Percentiles rank a stretch among this genome's conserved stretches.
Evolutionary conservation across 768 basidiomycete species (phyloP).

Genomic region (Crassisporium funariophilum): DNA sequence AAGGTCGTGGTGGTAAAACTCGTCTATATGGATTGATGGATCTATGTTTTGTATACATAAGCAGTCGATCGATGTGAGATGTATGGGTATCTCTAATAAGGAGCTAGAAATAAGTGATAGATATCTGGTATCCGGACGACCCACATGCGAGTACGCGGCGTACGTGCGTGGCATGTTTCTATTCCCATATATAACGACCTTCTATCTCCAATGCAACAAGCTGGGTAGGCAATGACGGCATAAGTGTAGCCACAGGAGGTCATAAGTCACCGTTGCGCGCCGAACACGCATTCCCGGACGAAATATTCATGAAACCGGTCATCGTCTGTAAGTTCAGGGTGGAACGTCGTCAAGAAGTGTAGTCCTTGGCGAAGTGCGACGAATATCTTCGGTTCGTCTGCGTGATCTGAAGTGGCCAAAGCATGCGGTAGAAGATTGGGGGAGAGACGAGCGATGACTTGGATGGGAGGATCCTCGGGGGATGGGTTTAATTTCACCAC

Average conservation of each 20-base stretch:
- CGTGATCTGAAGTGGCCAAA: conserved; percentile 46
- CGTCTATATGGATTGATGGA: too few species aligned
- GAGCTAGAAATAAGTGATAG: conserved; percentile 6
- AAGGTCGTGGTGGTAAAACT: too few species aligned
- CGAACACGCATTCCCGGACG: conserved; percentile 68
- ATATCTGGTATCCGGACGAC: conserved; percentile 3
- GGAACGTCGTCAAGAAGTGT: conserved; percentile 88
- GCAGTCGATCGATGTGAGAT: too few species aligned
- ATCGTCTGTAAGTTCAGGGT: conserved; percentile 90
- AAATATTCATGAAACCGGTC: conserved; percentile 92
- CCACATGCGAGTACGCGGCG: conserved; percentile 7
- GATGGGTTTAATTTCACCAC: conserved; percentile 53
- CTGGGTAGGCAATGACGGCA: conserved; percentile 1
- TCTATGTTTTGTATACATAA: too few species aligned
- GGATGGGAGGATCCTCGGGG: conserved; percentile 56
- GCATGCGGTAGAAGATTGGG: conserved; percentile 42
- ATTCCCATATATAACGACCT: conserved; percentile 8
- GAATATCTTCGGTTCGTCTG: conserved; percentile 61
- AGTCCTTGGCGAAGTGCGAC: conserved; percentile 86
- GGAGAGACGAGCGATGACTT: conserved; percentile 73
- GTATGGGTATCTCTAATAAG: conserved; percentile 10
- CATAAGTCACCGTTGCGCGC: neutral
- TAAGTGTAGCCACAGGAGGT: conserved; percentile 1
- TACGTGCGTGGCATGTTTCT: conserved; percentile 16
- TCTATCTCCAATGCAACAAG: conserved; percentile 18